Evolutionary conservation across 106 monocot genomes (phyloP).

Genomic region (Xerophyta viscosa): DNA sequence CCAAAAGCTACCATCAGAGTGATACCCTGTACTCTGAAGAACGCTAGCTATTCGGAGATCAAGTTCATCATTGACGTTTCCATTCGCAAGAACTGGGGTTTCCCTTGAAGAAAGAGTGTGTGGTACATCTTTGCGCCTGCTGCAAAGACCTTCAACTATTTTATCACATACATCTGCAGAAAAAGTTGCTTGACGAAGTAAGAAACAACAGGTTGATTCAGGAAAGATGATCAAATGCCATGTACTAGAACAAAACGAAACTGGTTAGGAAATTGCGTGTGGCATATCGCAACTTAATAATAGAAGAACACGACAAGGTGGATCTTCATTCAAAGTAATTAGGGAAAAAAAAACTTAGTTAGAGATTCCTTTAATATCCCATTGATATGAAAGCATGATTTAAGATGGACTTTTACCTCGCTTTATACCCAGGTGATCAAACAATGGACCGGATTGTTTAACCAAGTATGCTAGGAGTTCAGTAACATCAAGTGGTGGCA

Average conservation of each 20-base stretch:
- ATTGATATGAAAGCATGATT: no score
- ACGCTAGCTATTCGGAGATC: constrained; percentile 82
- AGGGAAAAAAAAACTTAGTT: no score
- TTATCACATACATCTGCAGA: constrained; percentile 75
- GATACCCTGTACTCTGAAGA: constrained; percentile 75
- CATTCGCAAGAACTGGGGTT: constrained; percentile 24
- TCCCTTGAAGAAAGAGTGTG: constrained; percentile 31
- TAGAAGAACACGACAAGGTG: no score
- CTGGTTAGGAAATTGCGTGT: no score
- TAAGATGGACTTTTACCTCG: constrained; percentile 34
- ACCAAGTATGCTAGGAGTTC: constrained; percentile 89
- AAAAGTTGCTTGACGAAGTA: background rate
- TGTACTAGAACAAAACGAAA: no score
- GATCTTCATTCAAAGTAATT: no score
- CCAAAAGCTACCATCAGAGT: constrained; percentile 54
- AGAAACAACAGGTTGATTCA: no score
- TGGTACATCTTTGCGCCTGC: constrained; percentile 42
- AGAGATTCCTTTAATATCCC: no score
- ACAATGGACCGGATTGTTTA: constrained; percentile 70
- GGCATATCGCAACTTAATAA: no score
- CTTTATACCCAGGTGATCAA: constrained; percentile 82
- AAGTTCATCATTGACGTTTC: constrained; percentile 57
- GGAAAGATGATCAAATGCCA: no score
- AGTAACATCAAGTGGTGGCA: constrained; percentile 73
- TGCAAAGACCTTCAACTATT: constrained; percentile 64